Evolutionary conservation across 805 yeast genomes (phyloP).

Genomic region (Metschnikowia kofuensis): DNA sequence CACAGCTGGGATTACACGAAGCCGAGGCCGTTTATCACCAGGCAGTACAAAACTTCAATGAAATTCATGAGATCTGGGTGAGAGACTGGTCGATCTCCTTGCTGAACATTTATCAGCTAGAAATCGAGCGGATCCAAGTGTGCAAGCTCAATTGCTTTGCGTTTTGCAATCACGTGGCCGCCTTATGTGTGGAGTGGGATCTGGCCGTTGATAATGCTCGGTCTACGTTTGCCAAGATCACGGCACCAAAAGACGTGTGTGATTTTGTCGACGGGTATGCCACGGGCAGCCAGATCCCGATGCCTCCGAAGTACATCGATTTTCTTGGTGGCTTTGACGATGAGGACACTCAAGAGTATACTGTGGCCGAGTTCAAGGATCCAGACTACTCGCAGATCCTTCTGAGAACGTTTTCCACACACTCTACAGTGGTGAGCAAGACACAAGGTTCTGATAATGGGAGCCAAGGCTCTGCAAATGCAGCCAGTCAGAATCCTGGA

Average conservation of each 20-base stretch:
- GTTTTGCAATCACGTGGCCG: slow-evolving; percentile 69
- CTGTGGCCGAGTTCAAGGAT: slow-evolving; percentile 28
- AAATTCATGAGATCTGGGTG: slow-evolving; percentile 60
- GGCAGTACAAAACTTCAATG: slow-evolving; percentile 50
- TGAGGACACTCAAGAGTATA: slow-evolving; percentile 15
- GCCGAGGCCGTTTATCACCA: slow-evolving; percentile 57
- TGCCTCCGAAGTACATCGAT: slow-evolving; percentile 64
- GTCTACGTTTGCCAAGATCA: slow-evolving; percentile 63
- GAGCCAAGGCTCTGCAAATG: background rate
- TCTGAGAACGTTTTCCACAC: slow-evolving; percentile 19
- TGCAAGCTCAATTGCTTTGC: slow-evolving; percentile 74
- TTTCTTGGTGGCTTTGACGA: slow-evolving; percentile 41
- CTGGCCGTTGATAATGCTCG: slow-evolving; percentile 72
- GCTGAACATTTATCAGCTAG: slow-evolving; percentile 62
- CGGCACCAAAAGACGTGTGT: slow-evolving; percentile 55
- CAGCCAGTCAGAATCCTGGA: background rate
- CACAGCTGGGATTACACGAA: slow-evolving; percentile 39
- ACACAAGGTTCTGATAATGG: background rate
- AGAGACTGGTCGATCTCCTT: slow-evolving; percentile 69
- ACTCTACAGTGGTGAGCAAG: slow-evolving; percentile 3
- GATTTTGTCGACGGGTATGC: slow-evolving; percentile 52
- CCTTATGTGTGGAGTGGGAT: slow-evolving; percentile 76
- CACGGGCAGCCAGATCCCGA: slow-evolving; percentile 61
- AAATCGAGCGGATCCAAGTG: slow-evolving; percentile 68
- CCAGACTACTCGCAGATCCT: slow-evolving; percentile 29